Conservation (phyloP, 208 protist genomes). For the Porcisia hertigi region DNA sequence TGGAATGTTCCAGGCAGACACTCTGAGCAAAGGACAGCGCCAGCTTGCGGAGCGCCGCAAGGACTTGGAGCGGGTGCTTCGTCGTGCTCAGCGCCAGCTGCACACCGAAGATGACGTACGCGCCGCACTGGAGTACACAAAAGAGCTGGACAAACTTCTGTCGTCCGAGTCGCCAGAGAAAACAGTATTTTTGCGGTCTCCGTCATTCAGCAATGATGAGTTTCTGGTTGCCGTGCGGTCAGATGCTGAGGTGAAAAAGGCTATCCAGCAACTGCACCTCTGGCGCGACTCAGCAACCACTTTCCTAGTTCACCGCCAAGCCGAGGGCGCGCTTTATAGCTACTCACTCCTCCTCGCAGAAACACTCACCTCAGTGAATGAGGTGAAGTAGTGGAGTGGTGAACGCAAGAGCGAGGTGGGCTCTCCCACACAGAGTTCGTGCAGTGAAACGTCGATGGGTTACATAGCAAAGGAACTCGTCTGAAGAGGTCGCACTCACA, state of each 20-base stretch:
- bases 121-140: conserved; percentile 52
- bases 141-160: conserved; percentile 20
- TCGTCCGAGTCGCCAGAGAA: not conserved
- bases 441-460: no score
- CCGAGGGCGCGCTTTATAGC: conserved; percentile 56
- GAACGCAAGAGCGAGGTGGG: not conserved
- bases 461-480: no score
- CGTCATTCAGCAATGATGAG: not conserved
- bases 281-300: conserved; percentile 60
- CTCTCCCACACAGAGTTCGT: no score
- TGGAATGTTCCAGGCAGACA: conserved; percentile 23
- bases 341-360: conserved; percentile 74
- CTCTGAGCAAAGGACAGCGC: conserved; percentile 45
- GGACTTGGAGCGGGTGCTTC: conserved; percentile 43
- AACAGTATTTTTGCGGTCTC: not conserved
- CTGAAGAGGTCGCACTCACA: not conserved
- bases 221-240: conserved; percentile 29
- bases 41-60: conserved; percentile 47
- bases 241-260: conserved; percentile 45
- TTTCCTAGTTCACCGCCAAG: conserved; percentile 67
- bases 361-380: conserved; percentile 57
- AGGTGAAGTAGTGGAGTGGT: conserved; percentile 16
- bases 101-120: conserved; percentile 66
- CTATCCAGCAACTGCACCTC: conserved; percentile 53
- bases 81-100: conserved; percentile 60